Conservation (phyloP, 352 stramenopile species). For the Plasmopara halstedii region DNA sequence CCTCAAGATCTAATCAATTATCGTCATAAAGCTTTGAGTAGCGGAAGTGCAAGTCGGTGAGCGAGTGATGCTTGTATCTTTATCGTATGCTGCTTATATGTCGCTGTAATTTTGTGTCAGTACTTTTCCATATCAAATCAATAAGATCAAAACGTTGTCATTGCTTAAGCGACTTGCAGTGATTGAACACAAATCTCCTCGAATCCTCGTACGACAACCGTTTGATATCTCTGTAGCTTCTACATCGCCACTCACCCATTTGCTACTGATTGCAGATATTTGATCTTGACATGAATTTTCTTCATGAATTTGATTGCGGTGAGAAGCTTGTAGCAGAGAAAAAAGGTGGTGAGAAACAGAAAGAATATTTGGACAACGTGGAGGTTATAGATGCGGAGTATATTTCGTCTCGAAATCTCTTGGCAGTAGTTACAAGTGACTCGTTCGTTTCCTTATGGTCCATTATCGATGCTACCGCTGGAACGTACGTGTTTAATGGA, state of each 20-base stretch:
- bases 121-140: constrained; percentile 61
- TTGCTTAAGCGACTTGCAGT: constrained; percentile 47
- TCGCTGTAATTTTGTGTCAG: constrained; percentile 10
- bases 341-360: constrained; percentile 23
- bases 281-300: constrained; percentile 49
- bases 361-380: constrained; percentile 17
- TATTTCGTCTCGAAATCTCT: constrained; percentile 37
- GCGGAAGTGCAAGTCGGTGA: constrained; percentile 10
- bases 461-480: constrained; percentile 48
- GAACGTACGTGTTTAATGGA: constrained; percentile 55
- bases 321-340: constrained; percentile 35
- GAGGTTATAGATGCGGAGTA: constrained; percentile 57
- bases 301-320: constrained; percentile 53
- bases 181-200: constrained; percentile 49
- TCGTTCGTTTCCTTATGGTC: constrained; percentile 55
- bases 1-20: constrained; percentile 15
- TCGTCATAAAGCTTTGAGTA: constrained; percentile 19
- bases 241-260: background rate
- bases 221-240: background rate
- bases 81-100: background rate
- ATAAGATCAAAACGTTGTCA: constrained; percentile 35
- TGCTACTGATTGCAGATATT: constrained; percentile 37
- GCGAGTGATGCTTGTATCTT: background rate
- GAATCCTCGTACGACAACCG: constrained; percentile 34
- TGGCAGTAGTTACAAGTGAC: constrained; percentile 49